Conservation (phyloP, 768 basidiomycete genomes). For the Russula emetica region DNA sequence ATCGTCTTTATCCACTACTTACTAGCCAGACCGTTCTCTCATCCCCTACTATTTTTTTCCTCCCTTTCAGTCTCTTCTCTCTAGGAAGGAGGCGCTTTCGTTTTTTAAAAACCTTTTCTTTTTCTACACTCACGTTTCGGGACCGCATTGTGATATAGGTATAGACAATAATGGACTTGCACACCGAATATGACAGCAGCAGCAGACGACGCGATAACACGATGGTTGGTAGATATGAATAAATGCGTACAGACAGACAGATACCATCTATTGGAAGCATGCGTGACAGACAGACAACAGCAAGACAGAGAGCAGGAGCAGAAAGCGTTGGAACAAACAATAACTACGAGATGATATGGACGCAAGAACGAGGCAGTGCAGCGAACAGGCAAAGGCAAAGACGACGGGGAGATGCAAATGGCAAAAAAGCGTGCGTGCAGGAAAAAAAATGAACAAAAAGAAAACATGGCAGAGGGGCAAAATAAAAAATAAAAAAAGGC, state of each 20-base stretch:
- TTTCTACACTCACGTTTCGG: neutral
- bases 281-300: neutral
- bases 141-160: neutral
- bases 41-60: no score
- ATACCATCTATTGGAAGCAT: neutral
- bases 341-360: neutral
- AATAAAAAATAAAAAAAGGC: neutral
- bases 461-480: no score
- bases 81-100: neutral
- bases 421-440: no score
- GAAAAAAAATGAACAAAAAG: no score
- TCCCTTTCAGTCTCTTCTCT: no score
- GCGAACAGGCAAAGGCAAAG: neutral
- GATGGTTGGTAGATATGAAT: neutral
- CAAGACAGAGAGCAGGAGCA: no score
- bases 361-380: neutral
- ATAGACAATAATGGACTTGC: constrained; percentile 11
- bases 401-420: neutral
- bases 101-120: neutral
- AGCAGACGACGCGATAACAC: neutral
- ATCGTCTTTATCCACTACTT: neutral
- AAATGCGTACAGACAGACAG: neutral
- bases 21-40: neutral
- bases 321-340: neutral
- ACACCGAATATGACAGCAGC: neutral